phyloP scores from a whole-genome alignment of 805 yeast species.

The Saitoella complicata region DNA sequence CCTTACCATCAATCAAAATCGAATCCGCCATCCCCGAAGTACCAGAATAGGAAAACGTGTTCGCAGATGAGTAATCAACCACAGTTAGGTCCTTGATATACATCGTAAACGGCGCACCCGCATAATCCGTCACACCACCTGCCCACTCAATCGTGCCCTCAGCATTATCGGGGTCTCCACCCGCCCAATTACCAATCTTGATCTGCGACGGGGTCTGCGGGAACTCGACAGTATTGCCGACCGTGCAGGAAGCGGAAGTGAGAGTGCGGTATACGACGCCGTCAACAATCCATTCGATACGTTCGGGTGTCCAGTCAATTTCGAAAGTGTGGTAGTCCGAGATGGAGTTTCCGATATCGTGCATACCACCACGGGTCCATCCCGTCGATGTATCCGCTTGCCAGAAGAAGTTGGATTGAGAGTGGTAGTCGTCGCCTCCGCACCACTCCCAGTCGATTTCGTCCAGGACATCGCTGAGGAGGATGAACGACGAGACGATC shows the following conservation, averaged over 20 bases:
- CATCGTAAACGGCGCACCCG: conserved; percentile 33
- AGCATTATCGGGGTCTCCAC: conserved; percentile 33
- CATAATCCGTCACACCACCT: conserved; percentile 54
- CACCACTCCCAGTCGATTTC: conserved; percentile 82
- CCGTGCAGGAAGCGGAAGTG: conserved; percentile 20
- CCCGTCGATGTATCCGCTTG: conserved; percentile 56
- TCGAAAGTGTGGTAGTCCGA: conserved; percentile 57
- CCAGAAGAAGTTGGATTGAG: conserved; percentile 42
- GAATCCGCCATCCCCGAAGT: too few species aligned
- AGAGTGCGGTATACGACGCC: conserved; percentile 54
- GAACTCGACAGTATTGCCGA: conserved; percentile 43
- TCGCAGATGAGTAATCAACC: too few species aligned
- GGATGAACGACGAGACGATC: conserved; percentile 61
- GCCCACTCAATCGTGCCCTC: conserved; percentile 61
- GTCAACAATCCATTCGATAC: conserved; percentile 55
- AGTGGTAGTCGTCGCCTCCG: conserved; percentile 60
- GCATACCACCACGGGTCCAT: conserved; percentile 67
- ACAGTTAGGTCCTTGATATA: too few species aligned
- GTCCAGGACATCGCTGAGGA: conserved; percentile 73
- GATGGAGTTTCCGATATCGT: conserved; percentile 41
- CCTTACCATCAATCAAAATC: too few species aligned
- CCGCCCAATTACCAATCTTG: conserved; percentile 41
- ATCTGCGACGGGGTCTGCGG: conserved; percentile 84
- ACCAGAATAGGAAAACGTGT: too few species aligned
- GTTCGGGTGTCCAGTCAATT: conserved; percentile 63